Evolutionary conservation across 306 rosid genomes (phyloP).

Genomic region (Begonia peltatifolia): DNA sequence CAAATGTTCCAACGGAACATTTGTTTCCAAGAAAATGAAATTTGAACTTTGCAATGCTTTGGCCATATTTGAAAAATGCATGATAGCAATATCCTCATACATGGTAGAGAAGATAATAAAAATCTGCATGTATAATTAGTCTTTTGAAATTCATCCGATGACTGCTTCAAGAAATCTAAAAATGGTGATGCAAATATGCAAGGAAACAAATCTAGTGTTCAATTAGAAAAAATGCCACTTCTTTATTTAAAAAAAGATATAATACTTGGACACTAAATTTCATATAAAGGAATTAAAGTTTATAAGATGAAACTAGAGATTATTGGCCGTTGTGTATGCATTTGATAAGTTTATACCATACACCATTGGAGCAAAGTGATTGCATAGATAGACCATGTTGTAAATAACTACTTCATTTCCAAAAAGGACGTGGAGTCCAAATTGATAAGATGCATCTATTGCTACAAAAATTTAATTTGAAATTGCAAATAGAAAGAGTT

Average conservation of each 20-base stretch:
- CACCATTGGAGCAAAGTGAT: no score
- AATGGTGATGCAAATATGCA: background rate
- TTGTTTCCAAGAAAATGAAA: background rate
- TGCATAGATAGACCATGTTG: no score
- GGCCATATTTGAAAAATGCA: background rate
- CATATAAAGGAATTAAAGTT: background rate
- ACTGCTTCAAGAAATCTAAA: background rate
- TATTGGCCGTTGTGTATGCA: no score
- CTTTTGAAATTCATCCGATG: background rate
- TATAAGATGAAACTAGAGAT: background rate
- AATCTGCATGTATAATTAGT: background rate
- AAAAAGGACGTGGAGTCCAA: no score
- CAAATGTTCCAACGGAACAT: slow-evolving; percentile 2
- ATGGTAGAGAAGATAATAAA: background rate
- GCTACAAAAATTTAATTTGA: no score
- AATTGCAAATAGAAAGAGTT: no score
- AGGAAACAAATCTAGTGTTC: background rate
- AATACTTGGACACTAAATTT: background rate
- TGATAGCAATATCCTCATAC: background rate
- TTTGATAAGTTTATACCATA: no score
- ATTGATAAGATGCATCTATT: no score
- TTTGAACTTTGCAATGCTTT: background rate
- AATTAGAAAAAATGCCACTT: slow-evolving; percentile 1
- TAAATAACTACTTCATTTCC: no score
- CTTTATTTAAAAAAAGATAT: background rate